Evolutionary conservation across 1,284 basidiomycete genomes (phyloP).

Genomic region (Heimioporus punctisporus): DNA sequence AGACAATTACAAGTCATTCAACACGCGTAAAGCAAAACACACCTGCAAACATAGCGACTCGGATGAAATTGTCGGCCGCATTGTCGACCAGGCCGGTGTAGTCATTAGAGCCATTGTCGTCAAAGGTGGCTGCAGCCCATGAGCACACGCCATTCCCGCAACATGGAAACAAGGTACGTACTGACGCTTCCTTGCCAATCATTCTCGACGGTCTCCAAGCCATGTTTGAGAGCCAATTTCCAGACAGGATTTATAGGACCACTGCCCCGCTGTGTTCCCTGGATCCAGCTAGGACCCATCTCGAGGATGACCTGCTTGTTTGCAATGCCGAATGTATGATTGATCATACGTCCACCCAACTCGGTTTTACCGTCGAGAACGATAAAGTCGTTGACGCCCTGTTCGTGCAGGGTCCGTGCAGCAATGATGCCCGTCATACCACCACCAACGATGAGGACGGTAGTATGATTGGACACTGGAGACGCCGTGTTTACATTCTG

Average conservation of each 20-base stretch:
- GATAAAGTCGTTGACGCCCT: slow-evolving; percentile 59
- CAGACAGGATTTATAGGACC: slow-evolving; percentile 64
- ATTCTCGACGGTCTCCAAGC: slow-evolving; percentile 47
- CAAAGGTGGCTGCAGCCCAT: slow-evolving; percentile 46
- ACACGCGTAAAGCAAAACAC: neutral
- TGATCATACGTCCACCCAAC: slow-evolving; percentile 64
- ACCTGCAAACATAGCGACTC: slow-evolving; percentile 47
- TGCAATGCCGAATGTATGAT: slow-evolving; percentile 42
- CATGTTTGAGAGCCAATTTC: slow-evolving; percentile 59
- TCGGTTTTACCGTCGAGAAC: slow-evolving; percentile 61
- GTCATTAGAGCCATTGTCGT: slow-evolving; percentile 47
- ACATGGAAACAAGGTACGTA: slow-evolving; percentile 30
- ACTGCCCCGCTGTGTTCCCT: slow-evolving; percentile 57
- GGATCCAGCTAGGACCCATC: slow-evolving; percentile 72
- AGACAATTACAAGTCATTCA: neutral
- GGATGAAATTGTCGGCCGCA: slow-evolving; percentile 42
- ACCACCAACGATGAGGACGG: slow-evolving; percentile 59
- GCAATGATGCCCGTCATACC: slow-evolving; percentile 70
- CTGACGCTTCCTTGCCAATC: slow-evolving; percentile 51
- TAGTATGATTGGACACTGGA: slow-evolving; percentile 21
- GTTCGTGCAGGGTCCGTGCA: slow-evolving; percentile 58
- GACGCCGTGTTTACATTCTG: slow-evolving; percentile 7
- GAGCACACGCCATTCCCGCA: neutral
- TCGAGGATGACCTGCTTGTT: slow-evolving; percentile 50
- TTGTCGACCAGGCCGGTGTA: slow-evolving; percentile 46